Percentiles rank a stretch among this genome's conserved stretches.
phyloP scores from a whole-genome alignment of 164 flowering plant species.

The Piper betle region DNA sequence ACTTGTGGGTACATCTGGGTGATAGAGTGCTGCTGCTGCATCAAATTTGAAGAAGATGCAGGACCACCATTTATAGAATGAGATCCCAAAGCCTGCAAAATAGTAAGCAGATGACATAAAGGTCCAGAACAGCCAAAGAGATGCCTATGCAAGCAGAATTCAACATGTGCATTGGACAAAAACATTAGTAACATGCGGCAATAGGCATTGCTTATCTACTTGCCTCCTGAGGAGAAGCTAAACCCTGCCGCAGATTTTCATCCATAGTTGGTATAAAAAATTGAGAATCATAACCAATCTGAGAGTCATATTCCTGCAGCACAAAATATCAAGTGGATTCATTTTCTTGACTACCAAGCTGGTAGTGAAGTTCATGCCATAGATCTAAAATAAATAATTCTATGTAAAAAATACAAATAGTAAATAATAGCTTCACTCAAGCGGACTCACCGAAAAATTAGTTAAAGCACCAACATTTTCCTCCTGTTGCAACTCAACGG shows the following conservation, averaged over 20 bases:
- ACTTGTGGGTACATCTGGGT: constrained; percentile 87
- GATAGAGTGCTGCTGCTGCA: constrained; percentile 46
- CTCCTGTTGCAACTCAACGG: constrained; percentile 49
- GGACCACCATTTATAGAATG: constrained; percentile 43
- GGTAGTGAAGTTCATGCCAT: not conserved
- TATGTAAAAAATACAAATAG: too few species aligned
- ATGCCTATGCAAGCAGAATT: too few species aligned
- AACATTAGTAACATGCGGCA: not conserved
- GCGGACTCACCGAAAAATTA: constrained; percentile 51
- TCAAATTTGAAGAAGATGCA: constrained; percentile 49
- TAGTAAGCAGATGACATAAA: not conserved
- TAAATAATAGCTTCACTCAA: not conserved
- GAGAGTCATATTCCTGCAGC: constrained; percentile 47
- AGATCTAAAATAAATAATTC: too few species aligned
- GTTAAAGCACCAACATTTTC: constrained; percentile 39
- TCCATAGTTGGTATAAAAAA: constrained; percentile 64
- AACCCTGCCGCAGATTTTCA: constrained; percentile 46
- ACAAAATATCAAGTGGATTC: not conserved
- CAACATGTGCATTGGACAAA: too few species aligned
- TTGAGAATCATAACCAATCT: constrained; percentile 52
- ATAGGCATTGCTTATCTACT: not conserved
- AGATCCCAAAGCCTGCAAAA: constrained; percentile 41
- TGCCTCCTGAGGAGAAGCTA: constrained; percentile 78
- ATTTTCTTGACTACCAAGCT: not conserved
- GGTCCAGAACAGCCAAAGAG: too few species aligned